Conservation (phyloP, 306 rosid species). For the Erythrophleum fordii region DNA sequence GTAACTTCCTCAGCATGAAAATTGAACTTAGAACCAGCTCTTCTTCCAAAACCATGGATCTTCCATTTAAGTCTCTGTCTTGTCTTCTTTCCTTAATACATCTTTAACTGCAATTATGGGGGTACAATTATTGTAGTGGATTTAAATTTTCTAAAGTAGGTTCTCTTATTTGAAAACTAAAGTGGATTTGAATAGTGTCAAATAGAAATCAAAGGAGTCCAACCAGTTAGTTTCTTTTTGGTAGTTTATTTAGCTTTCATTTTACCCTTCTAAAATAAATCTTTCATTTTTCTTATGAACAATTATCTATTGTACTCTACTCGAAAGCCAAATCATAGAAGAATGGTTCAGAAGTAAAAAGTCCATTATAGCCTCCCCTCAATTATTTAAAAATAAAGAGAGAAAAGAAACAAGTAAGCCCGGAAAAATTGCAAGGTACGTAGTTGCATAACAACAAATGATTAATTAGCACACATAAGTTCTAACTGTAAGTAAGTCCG, state of each 20-base stretch:
- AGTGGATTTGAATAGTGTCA: background rate
- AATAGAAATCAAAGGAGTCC: background rate
- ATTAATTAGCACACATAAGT: slow-evolving; percentile 52
- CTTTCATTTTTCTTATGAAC: background rate
- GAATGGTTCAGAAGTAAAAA: background rate
- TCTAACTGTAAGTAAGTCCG: slow-evolving; percentile 60
- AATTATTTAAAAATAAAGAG: background rate
- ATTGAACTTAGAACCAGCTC: slow-evolving; percentile 15
- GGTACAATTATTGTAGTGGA: background rate
- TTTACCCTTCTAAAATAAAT: background rate
- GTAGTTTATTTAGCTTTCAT: background rate
- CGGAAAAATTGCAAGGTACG: slow-evolving; percentile 32
- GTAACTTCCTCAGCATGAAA: slow-evolving; percentile 5
- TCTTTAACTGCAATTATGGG: background rate
- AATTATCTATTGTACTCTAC: background rate
- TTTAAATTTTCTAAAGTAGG: background rate
- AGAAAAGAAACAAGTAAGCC: background rate
- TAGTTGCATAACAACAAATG: slow-evolving; percentile 45
- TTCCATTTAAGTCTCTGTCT: slow-evolving; percentile 31
- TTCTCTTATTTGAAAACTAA: background rate
- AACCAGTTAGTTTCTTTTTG: no score
- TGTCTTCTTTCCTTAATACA: slow-evolving; percentile 1
- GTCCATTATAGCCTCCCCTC: background rate
- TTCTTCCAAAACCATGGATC: slow-evolving; percentile 16
- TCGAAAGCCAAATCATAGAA: slow-evolving; percentile 3